Evolutionary conservation across 2,329 filamentous ascomycete genomes (phyloP), one percentile per base, ranked within the genome.

Genomic region (Fusarium nodosum): DNA sequence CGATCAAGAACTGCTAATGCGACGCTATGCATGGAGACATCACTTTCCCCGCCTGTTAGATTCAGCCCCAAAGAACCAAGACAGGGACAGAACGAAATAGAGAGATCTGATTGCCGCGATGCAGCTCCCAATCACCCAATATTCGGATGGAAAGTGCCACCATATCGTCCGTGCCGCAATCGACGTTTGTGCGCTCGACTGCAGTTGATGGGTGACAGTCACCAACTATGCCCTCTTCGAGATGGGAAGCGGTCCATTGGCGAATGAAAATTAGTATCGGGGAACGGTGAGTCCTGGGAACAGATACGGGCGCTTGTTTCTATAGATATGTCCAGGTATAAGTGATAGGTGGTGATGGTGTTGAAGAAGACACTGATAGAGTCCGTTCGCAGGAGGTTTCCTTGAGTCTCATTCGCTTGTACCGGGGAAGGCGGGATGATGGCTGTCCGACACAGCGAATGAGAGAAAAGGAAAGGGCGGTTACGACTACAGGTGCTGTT

Each of bases 251-350:
- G 30, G 45, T 15, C 33, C 42, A 47, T 42, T 48, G 44, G 20
- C 68, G 38, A 71, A 71, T 61, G 16, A 44, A 7, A 20, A 16
- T 15, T 5, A 24, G 18, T 15, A 30, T 38, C 28, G 42, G 47
- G 24, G 41, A 33, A 16, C 30, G 44, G 62, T 55, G 56, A 45
- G 30, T 12, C 7, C 22, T 39, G 51, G 9, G 41, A 52, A 45
- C 48, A 50, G 45, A 16, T 31, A 60, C 52, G 59, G 68, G 68
- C 68, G 68, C 68, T 71, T 70, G 71, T 36, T 28, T 54, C 47
- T 59, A 22, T 34, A 36, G 31, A 31, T 15, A 60, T 58, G 30
- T 15, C 24, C 24, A 50, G 31, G 39, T 46, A 60, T 41, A 51
- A 22, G 46, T 28, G 12, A n/a, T 38, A 33, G 15, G n/a, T 50